These are phyloP conservation scores for Umbelopsis isabellina DNA, from an alignment of 192 early-diverging fungal species.

Conservation along the genomic window DNA sequence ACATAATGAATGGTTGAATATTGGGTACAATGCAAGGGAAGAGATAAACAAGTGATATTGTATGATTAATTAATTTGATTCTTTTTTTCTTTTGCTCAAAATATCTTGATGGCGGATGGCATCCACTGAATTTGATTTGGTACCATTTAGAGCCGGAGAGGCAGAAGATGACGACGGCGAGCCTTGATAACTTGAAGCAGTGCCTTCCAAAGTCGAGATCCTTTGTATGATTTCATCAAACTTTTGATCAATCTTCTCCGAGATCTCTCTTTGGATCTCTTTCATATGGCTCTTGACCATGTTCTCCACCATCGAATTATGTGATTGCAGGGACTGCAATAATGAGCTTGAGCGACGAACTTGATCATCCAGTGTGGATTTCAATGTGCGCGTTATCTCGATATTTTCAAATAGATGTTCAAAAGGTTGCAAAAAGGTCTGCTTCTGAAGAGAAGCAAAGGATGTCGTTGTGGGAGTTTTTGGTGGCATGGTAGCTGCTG, in stretches of 20 bases:
- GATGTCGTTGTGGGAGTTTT: constrained; percentile 55
- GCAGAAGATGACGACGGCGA: not conserved
- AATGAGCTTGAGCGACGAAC: constrained; percentile 70
- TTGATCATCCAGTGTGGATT: constrained; percentile 75
- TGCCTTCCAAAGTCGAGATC: constrained; percentile 20
- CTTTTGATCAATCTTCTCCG: constrained; percentile 52
- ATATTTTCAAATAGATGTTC: constrained; percentile 59
- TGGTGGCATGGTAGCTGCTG: constrained; percentile 40
- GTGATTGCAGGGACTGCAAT: constrained; percentile 74
- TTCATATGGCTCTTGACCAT: constrained; percentile 75
- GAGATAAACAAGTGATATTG: not conserved
- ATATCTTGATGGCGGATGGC: not conserved
- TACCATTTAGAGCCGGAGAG: not conserved
- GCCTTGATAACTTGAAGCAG: not conserved
- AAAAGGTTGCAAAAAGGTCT: constrained; percentile 58
- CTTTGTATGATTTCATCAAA: constrained; percentile 35
- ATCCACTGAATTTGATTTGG: not conserved
- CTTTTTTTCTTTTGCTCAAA: not conserved
- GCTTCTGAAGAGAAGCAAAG: constrained; percentile 48
- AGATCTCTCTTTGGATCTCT: constrained; percentile 69
- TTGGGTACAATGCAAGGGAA: not conserved
- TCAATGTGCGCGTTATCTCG: constrained; percentile 62
- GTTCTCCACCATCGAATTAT: constrained; percentile 78
- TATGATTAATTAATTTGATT: not conserved
- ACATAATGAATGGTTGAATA: not conserved